Evolutionary conservation across 1,139 yeast species (phyloP), one percentile per base, ranked within the genome.

Genomic region (Lodderomyces oxycetoniae): DNA sequence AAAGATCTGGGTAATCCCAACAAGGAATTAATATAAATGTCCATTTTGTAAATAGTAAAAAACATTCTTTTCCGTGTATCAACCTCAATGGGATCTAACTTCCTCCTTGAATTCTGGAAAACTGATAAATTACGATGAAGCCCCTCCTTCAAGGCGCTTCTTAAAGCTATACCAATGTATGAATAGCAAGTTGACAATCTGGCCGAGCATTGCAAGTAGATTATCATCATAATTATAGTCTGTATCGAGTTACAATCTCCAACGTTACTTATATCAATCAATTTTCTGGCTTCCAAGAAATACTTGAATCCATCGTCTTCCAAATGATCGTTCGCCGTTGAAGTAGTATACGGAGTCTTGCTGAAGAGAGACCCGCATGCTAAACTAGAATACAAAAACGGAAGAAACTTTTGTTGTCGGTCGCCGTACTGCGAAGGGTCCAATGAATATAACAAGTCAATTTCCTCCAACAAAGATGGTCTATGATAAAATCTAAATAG

Each of bases 41-140:
- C 96, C 88, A 88, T 79, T 53, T 88, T 88, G 54, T 87, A 82
- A 43, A 89, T 82, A 1, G 96, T 84, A 77, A 86, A 88, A 51
- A 88, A 88, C 23, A 88, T 61, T 43, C 96, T 67, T 52, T 86
- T 88, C 39, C 96, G 67, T 25, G 87, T 84, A 52, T 89, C 96
- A 25, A 81, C 64, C 53, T 86, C 96, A 30, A 87, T 80, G 1
- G 95, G 94, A 47, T 83, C 82, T 48, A 84, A 76, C 39, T 59
- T 59, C 21, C 71, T 44, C 33, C 59, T 61, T 1, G 71, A 74
- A 49, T 71, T 74, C 39, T 67, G 72, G 44, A 67, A 67, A 5
- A 66, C 59, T 20, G 76, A 68, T 32, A 84, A 66, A 48, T 81
- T 80, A 44, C 96, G 67, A 55, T 88, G 97, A 23, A 86, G 65